A percentile compares a stretch with the other conserved stretches of the same genome.
Conservation (phyloP, 768 basidiomycete genomes). For the Trametes maxima region DNA sequence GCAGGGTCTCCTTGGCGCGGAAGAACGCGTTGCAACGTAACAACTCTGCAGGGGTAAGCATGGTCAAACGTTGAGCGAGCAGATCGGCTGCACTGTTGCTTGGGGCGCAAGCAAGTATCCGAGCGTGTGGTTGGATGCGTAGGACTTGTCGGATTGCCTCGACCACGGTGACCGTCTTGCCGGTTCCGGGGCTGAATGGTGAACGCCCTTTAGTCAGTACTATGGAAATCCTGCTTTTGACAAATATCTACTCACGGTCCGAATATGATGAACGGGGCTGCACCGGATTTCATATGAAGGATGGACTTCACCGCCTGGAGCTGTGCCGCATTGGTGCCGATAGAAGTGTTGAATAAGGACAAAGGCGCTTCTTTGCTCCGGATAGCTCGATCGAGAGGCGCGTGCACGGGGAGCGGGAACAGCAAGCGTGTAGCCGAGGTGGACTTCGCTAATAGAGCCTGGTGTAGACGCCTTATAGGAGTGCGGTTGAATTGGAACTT, state of each 20-base stretch:
- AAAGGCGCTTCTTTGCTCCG: constrained; percentile 28
- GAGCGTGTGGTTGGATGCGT: constrained; percentile 39
- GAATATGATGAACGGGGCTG: constrained; percentile 59
- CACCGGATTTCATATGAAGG: constrained; percentile 45
- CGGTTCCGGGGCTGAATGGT: constrained; percentile 47
- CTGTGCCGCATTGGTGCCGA: constrained; percentile 50
- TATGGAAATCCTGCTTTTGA: neutral
- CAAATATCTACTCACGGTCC: constrained; percentile 56
- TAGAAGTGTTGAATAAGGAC: constrained; percentile 27
- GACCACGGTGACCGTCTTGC: constrained; percentile 67
- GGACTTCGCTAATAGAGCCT: constrained; percentile 46
- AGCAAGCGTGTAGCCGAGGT: constrained; percentile 43
- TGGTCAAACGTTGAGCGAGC: constrained; percentile 42
- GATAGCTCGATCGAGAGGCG: neutral
- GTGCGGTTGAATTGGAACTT: constrained; percentile 59
- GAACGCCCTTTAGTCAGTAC: neutral
- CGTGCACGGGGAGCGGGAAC: constrained; percentile 42
- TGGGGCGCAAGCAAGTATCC: constrained; percentile 65
- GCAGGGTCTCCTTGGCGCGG: constrained; percentile 43
- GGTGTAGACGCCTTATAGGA: constrained; percentile 56
- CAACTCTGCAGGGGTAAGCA: constrained; percentile 40
- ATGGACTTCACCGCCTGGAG: constrained; percentile 54
- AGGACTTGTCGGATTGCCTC: constrained; percentile 65
- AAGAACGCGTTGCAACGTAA: constrained; percentile 63
- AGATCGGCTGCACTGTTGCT: constrained; percentile 70